Evolutionary conservation across 768 basidiomycete genomes (phyloP), one percentile per base, ranked within the genome.

Genomic region (Aureoboletus auriporus): DNA sequence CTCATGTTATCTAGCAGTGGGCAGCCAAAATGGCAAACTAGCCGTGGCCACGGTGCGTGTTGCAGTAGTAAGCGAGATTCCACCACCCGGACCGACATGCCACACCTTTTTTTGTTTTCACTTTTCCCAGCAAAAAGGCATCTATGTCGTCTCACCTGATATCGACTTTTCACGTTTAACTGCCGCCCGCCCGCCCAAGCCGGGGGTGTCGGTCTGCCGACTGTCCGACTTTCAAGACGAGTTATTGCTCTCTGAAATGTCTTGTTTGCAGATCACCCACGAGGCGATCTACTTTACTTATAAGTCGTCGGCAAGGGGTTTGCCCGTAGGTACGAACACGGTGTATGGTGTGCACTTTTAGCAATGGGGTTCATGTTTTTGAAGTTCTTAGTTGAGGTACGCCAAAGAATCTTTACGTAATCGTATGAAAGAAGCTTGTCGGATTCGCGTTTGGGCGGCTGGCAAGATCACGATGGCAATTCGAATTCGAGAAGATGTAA

Each of bases 241-340:
- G 1, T 46, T 30, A 26, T 30, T 48, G 17, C 51, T 62, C 14
- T 43, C 60, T 12, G 51, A 34, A 33, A 56, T 80, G 14, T 71
- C 71, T 28, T 83, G 79, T 55, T 68, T 82, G n/a, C 79, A 82
- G 57, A 71, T 81, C 65, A 75, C 76, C 1, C 72, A 78, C 27
- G 77, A 77, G 0, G 75, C 73, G 0, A 49, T 82, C n/a, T 83
- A 70, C 52, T 51, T 81, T 31, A 79, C 75, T 44, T 61, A 61
- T 37, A 45, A 30, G 12, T 55, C 59, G 0, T 50, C 49, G 7
- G 27, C 16, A 26, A 12, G 26, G 34, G 9, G 27, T 14, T 10
- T 37, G 6, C 42, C 44, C 2, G 17, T 4, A 6, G 28, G n/a
- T 30, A 10, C 8, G 31, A 33, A 16, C 7, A 28, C 46, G 23